Evolutionary conservation across 2,329 filamentous ascomycete species (phyloP).

Genomic region (Orbilia ellipsospora): DNA sequence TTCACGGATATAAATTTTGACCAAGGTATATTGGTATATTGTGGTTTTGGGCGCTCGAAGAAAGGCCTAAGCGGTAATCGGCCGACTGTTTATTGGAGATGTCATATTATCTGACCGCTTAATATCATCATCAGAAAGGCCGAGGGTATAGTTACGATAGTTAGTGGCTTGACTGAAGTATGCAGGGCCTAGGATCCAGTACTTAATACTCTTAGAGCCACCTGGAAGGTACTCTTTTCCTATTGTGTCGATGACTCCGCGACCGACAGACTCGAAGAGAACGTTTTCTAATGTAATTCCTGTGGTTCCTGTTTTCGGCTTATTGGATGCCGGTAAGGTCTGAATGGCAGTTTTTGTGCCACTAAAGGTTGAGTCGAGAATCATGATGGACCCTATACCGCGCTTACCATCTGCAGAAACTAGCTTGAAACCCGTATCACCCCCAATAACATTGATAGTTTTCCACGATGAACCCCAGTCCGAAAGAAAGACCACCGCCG

Average conservation of each 20-base stretch:
- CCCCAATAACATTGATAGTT: conserved; percentile 67
- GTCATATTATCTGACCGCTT: conserved; percentile 1
- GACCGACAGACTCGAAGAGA: background rate
- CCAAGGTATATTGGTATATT: conserved; percentile 64
- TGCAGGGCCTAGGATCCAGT: conserved; percentile 2
- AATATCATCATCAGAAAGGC: background rate
- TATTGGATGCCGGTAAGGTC: conserved; percentile 61
- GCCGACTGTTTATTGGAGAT: background rate
- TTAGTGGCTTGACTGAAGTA: background rate
- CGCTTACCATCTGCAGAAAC: conserved; percentile 61
- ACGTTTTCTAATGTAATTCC: conserved; percentile 14
- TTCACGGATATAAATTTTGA: conserved; percentile 65
- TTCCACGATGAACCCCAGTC: conserved; percentile 71
- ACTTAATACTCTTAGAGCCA: background rate
- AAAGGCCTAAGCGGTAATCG: conserved; percentile 60
- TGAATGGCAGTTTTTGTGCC: conserved; percentile 67
- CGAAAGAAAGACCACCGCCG: conserved; percentile 70
- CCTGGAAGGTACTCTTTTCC: background rate
- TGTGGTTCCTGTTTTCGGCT: background rate
- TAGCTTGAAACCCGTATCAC: conserved; percentile 66
- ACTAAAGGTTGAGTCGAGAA: conserved; percentile 69
- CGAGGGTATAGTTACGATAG: background rate
- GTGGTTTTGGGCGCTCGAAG: conserved; percentile 68
- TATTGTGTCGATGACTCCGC: background rate
- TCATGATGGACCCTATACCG: conserved; percentile 67